Evolutionary conservation across 768 basidiomycete species (phyloP).

Genomic region (Hypholoma sublateritium): DNA sequence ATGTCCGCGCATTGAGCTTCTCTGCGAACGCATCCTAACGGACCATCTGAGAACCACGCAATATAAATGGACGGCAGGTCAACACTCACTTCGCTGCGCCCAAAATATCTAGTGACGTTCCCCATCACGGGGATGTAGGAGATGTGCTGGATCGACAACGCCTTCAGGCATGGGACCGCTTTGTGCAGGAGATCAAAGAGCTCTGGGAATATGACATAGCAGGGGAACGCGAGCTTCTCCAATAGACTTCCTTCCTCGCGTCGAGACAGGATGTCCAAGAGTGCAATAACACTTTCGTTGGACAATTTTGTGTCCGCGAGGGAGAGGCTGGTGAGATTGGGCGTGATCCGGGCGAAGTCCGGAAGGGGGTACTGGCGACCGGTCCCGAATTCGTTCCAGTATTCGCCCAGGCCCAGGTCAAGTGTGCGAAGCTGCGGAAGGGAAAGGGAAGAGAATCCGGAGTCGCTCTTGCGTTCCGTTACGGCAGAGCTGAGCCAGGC

Average conservation of each 20-base stretch:
- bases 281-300: background rate
- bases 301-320: constrained; percentile 4
- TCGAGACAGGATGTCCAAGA: constrained; percentile 3
- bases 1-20: background rate
- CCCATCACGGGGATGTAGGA: background rate
- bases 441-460: constrained; percentile 7
- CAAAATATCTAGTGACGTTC: background rate
- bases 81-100: background rate
- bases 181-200: background rate
- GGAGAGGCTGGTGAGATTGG: constrained; percentile 9
- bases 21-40: background rate
- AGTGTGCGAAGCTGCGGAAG: constrained; percentile 9
- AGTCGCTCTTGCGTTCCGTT: background rate
- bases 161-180: background rate
- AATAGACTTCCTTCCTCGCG: background rate
- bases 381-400: background rate
- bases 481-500: constrained; percentile 8
- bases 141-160: background rate
- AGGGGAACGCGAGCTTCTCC: background rate
- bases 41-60: background rate
- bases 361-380: constrained; percentile 6
- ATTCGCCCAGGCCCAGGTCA: constrained; percentile 12
- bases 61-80: background rate
- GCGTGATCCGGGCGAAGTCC: constrained; percentile 7
- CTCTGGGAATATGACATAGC: background rate